Base-by-base conservation (phyloP, 768 basidiomycete species). In the Rhodotorula diobovata region DNA sequence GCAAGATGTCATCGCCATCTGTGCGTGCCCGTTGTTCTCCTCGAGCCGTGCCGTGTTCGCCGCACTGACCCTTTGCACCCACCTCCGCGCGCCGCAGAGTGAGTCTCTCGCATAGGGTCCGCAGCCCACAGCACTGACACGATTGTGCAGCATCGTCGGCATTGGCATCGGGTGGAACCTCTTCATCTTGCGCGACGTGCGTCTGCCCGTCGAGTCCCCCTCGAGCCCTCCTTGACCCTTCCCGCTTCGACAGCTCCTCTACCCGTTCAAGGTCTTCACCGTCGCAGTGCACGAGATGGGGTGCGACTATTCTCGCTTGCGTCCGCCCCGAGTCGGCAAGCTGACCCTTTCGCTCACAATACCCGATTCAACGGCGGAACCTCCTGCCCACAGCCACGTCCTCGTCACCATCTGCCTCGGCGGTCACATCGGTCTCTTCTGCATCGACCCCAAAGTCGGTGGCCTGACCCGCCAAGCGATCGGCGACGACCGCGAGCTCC, bases 121-220 rank as follows among this genome's bases (percentile, higher is more conserved):
- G 5, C 8, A 7, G 2, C n/a, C 37, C 41, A 39, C 53, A 3
- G 5, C 0, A 20, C n/a, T 58, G 37, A 58, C 37, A 4, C 20
- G 25, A 28, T 28, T 1, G 9, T 6, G 35, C 64, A 67, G 61
- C 41, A 58, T 77, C 64, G 63, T 77, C 50, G 74, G 71, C 20
- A 73, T 71, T 32, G 69, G 60, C 2, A 66, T 77, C 39, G 71
- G 66, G 0, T 77, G 76, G 76, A 75, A 76, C 70, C 67, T 77
- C 4, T 66, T 75, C 51, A 62, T 68, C 35, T 34, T 77, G 14
- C 69, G 76, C 30, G 67, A 72, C 10, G 61, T 68, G 14, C 14
- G 67, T n/a, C n/a, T n/a, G n/a, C n/a, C n/a, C n/a, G n/a, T 55
- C 5, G 11, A 28, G 28, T 30, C 8, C 16, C 6, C 14, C 41